Conservation (phyloP, 495 filamentous ascomycete genomes). For the Hyphodiscus hymeniophilus region DNA sequence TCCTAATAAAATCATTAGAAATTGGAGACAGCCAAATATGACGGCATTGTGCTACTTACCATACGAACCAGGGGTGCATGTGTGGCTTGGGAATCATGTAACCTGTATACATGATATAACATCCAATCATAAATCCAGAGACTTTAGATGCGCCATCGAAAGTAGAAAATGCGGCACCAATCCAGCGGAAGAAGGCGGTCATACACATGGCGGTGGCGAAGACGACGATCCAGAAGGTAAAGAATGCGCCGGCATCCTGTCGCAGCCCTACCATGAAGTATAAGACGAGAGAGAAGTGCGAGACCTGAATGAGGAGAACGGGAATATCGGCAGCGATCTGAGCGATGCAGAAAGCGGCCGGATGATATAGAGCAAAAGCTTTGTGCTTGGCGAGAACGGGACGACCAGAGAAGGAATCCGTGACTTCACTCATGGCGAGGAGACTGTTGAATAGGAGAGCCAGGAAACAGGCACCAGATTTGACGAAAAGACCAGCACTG, state of each 20-base stretch:
- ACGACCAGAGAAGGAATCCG: constrained; percentile 47
- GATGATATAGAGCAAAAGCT: constrained; percentile 63
- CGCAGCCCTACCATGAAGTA: constrained; percentile 56
- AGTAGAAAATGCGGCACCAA: constrained; percentile 40
- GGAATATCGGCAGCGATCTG: constrained; percentile 63
- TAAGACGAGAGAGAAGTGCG: constrained; percentile 55
- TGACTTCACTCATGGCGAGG: constrained; percentile 57
- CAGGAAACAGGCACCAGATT: constrained; percentile 54
- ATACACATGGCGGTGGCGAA: constrained; percentile 35
- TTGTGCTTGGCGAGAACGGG: constrained; percentile 66
- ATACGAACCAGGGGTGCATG: constrained; percentile 29
- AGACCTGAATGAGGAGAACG: constrained; percentile 53
- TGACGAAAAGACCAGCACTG: constrained; percentile 41
- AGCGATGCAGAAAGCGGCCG: constrained; percentile 61
- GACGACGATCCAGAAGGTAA: constrained; percentile 40
- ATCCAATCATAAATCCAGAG: constrained; percentile 35
- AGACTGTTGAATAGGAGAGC: constrained; percentile 52
- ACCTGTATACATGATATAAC: constrained; percentile 30
- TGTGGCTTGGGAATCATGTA: constrained; percentile 31
- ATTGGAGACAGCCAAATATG: constrained; percentile 68
- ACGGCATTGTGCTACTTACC: too few relatives aligned
- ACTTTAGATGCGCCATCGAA: constrained; percentile 49
- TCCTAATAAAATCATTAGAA: constrained; percentile 56
- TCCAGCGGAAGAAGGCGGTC: constrained; percentile 43
- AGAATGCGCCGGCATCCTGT: constrained; percentile 40